These are phyloP conservation scores for Rutstroemia sp. DNA, from an alignment of 2,329 filamentous ascomycete species.

Conservation along the genomic window DNA sequence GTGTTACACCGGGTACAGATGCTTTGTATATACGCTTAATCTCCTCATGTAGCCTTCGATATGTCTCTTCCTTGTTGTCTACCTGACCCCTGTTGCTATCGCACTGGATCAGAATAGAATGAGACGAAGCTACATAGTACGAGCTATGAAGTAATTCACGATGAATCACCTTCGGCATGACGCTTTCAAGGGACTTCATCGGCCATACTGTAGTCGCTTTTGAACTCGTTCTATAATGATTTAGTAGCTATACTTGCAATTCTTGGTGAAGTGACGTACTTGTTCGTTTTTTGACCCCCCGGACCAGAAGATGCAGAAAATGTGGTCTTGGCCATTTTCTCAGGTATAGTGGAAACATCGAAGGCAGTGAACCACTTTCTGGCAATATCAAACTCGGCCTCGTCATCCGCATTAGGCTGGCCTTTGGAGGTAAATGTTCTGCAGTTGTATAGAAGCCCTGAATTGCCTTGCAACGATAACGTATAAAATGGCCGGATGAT, in stretches of 20 bases:
- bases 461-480: conserved; percentile 2
- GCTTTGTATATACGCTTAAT: conserved; percentile 23
- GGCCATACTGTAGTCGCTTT: conserved; percentile 29
- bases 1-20: conserved; percentile 25
- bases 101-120: conserved; percentile 27
- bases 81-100: conserved; percentile 23
- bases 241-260: neutral
- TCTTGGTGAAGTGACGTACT: conserved; percentile 16
- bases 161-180: conserved; percentile 26
- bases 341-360: conserved; percentile 19
- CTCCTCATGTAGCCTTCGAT: conserved; percentile 23
- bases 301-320: conserved; percentile 25
- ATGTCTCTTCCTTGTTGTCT: conserved; percentile 24
- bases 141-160: conserved; percentile 18
- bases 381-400: conserved; percentile 22
- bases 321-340: conserved; percentile 22
- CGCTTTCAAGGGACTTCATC: conserved; percentile 16
- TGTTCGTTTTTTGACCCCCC: conserved; percentile 31
- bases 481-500: conserved; percentile 10
- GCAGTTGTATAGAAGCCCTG: conserved; percentile 6
- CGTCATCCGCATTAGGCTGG: conserved; percentile 12
- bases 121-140: conserved; percentile 24
- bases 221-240: conserved; percentile 24
- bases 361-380: conserved; percentile 26
- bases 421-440: conserved; percentile 17